Conservation (phyloP, 2,329 filamentous ascomycete species). For the Parascedosporium putredinis region DNA sequence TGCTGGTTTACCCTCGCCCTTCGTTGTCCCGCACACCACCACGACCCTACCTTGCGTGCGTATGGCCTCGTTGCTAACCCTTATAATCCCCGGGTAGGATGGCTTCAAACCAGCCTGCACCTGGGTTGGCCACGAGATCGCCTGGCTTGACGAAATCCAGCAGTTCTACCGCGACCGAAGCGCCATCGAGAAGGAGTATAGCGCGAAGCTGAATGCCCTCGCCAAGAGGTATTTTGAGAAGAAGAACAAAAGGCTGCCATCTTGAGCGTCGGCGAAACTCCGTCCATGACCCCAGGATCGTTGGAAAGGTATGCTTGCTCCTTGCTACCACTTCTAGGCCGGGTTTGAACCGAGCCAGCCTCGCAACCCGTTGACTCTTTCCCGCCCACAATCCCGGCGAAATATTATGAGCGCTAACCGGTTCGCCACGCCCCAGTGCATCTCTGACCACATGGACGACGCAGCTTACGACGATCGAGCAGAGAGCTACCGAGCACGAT, state of each 20-base stretch:
- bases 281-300: constrained; percentile 85
- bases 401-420: background rate
- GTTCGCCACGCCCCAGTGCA: constrained; percentile 44
- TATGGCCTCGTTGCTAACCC: constrained; percentile 2
- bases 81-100: constrained; percentile 53
- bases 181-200: constrained; percentile 93
- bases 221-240: constrained; percentile 97
- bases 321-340: too few relatives aligned
- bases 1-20: constrained; percentile 13
- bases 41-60: background rate
- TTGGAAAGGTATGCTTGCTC: constrained; percentile 62
- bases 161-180: constrained; percentile 94
- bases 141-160: constrained; percentile 94
- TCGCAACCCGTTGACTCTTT: too few relatives aligned
- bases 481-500: constrained; percentile 80
- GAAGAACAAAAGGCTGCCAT: constrained; percentile 78
- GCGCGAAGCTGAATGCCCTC: constrained; percentile 71
- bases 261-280: constrained; percentile 87
- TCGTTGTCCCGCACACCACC: background rate
- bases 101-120: constrained; percentile 89
- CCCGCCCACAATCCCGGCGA: too few relatives aligned
- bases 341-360: too few relatives aligned
- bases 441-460: constrained; percentile 96
- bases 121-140: constrained; percentile 83
- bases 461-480: constrained; percentile 82